phyloP scores from a whole-genome alignment of 768 basidiomycete species.

The Tremella fuciformis region DNA sequence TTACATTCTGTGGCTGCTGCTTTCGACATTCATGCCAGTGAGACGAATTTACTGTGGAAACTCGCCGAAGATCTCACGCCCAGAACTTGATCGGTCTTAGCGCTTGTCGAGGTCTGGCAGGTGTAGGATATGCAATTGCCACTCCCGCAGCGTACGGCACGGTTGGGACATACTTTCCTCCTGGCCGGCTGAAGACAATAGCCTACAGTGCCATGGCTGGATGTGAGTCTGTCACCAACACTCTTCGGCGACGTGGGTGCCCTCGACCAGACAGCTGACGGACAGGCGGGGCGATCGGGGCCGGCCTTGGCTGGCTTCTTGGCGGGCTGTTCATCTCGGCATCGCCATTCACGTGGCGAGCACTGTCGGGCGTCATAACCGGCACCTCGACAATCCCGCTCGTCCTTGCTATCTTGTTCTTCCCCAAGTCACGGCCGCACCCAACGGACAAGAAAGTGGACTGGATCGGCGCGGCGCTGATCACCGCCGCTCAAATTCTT shows the following conservation, averaged over 20 bases:
- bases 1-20: conserved; percentile 3
- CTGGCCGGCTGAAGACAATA: conserved; percentile 9
- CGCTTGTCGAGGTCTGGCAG: conserved; percentile 8
- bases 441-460: conserved; percentile 11
- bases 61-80: background rate
- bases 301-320: background rate
- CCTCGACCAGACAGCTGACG: background rate
- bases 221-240: background rate
- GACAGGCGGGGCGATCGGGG: background rate
- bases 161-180: conserved; percentile 8
- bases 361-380: conserved; percentile 5
- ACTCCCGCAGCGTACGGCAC: conserved; percentile 9
- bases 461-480: conserved; percentile 9
- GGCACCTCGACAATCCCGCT: conserved; percentile 7
- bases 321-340: background rate
- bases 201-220: conserved; percentile 5
- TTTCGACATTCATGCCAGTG: conserved; percentile 4
- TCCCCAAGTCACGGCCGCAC: conserved; percentile 9
- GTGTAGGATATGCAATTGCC: conserved; percentile 6
- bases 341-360: conserved; percentile 10
- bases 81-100: conserved; percentile 14
- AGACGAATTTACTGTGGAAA: too few relatives aligned
- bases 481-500: conserved; percentile 10
- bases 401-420: conserved; percentile 2
- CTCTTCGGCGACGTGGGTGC: background rate